phyloP scores from a whole-genome alignment of 495 filamentous ascomycete species.

The Talaromyces proteolyticus region DNA sequence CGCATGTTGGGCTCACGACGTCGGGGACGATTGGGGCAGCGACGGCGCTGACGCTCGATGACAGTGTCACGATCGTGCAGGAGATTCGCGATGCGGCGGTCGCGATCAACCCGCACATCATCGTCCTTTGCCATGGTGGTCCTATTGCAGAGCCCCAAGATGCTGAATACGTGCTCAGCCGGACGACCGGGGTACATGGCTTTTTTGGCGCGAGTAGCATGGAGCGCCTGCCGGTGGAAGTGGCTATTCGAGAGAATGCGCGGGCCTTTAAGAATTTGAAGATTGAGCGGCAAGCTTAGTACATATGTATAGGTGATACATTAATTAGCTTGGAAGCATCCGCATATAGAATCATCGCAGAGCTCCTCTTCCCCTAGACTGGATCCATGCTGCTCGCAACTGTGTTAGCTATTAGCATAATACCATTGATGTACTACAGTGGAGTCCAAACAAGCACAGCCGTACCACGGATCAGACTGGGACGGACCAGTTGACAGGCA shows the following conservation, averaged over 20 bases:
- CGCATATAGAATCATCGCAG: no score
- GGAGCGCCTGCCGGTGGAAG: slow-evolving; percentile 65
- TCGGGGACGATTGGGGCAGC: slow-evolving; percentile 57
- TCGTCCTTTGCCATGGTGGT: slow-evolving; percentile 66
- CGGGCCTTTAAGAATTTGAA: slow-evolving; percentile 51
- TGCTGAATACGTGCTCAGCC: slow-evolving; percentile 53
- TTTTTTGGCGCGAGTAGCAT: slow-evolving; percentile 69
- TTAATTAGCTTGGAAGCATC: no score
- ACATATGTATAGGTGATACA: no score
- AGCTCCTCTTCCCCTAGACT: no score
- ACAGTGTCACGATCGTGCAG: slow-evolving; percentile 54
- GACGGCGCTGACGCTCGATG: slow-evolving; percentile 54
- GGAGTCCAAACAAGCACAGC: no score
- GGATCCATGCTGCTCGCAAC: no score
- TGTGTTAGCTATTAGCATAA: no score
- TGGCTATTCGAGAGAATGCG: slow-evolving; percentile 56
- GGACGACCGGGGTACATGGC: slow-evolving; percentile 57
- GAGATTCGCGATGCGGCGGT: slow-evolving; percentile 55
- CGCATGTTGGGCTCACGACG: slow-evolving; percentile 64
- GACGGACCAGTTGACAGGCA: no score
- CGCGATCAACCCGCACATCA: slow-evolving; percentile 47
- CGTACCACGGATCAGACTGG: no score
- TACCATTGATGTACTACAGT: no score
- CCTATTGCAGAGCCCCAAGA: slow-evolving; percentile 58
- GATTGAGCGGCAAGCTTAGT: slow-evolving; percentile 10